Evolutionary conservation across 2,329 filamentous ascomycete genomes (phyloP).

Genomic region (Rachicladosporium sp.): DNA sequence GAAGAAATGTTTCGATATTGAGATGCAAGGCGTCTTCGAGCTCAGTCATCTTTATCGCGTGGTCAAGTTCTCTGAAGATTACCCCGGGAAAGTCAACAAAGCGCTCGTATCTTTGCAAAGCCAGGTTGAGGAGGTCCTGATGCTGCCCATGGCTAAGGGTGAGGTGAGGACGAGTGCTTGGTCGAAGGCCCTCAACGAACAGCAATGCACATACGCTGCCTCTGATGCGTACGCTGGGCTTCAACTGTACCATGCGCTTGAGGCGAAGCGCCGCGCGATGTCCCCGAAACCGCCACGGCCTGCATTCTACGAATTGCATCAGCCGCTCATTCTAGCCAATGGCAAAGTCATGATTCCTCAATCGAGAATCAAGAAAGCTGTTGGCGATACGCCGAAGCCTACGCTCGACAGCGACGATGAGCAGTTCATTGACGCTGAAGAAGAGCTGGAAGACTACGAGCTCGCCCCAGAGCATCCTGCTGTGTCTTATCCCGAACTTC

Average conservation of each 20-base stretch:
- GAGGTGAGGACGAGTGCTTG: constrained; percentile 65
- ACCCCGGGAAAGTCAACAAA: constrained; percentile 51
- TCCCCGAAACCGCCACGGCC: constrained; percentile 61
- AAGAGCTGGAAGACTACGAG: constrained; percentile 10
- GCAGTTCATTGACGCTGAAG: constrained; percentile 22
- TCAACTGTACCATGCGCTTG: constrained; percentile 60
- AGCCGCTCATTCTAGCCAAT: constrained; percentile 48
- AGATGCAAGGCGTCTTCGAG: constrained; percentile 60
- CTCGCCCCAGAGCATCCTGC: constrained; percentile 6
- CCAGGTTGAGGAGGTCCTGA: constrained; percentile 59
- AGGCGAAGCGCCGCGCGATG: constrained; percentile 54
- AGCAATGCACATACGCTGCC: constrained; percentile 64
- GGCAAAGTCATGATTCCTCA: constrained; percentile 16
- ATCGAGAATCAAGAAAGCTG: constrained; percentile 6
- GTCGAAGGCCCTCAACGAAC: constrained; percentile 47
- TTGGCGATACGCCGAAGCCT: constrained; percentile 7
- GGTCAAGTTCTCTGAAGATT: constrained; percentile 51
- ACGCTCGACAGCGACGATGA: constrained; percentile 20
- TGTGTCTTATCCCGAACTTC: constrained; percentile 2
- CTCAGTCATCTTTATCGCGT: constrained; percentile 72
- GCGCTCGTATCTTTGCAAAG: constrained; percentile 51
- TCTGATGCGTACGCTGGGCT: constrained; percentile 72
- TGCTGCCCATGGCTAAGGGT: constrained; percentile 65
- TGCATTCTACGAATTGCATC: constrained; percentile 51
- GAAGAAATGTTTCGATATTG: constrained; percentile 50